Conservation (phyloP, 2,329 filamentous ascomycete genomes). For the Diaporthe sp. region DNA sequence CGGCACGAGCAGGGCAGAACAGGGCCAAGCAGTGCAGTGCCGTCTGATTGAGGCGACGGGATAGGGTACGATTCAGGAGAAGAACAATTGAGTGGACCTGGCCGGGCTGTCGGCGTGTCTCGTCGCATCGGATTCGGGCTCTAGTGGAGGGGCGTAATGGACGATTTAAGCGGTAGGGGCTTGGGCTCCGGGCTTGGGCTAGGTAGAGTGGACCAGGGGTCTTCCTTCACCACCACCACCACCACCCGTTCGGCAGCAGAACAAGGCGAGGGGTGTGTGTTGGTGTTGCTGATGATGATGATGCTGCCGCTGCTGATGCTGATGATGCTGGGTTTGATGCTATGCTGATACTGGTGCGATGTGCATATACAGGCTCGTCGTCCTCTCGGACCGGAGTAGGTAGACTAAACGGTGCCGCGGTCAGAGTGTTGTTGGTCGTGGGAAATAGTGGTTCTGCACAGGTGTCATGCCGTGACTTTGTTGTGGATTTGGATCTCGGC, state of each 20-base stretch:
- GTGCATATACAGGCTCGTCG: not conserved
- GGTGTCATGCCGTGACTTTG: slow-evolving; percentile 3
- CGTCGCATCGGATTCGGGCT: slow-evolving; percentile 38
- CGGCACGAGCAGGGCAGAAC: slow-evolving; percentile 18
- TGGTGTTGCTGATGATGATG: not conserved
- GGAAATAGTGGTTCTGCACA: not conserved
- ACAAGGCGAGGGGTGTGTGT: not conserved
- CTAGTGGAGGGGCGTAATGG: slow-evolving; percentile 36
- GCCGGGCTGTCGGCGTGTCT: slow-evolving; percentile 39
- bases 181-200: slow-evolving; percentile 24
- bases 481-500: slow-evolving; percentile 19
- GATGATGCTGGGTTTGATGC: not conserved
- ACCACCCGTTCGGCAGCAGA: slow-evolving; percentile 25
- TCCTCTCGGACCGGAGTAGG: not conserved
- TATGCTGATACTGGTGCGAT: not conserved
- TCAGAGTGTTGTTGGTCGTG: not conserved
- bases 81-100: slow-evolving; percentile 41
- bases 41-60: slow-evolving; percentile 12
- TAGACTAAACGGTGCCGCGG: not conserved
- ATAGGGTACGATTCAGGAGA: slow-evolving; percentile 41
- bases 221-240: slow-evolving; percentile 8
- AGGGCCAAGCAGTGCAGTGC: not conserved
- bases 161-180: slow-evolving; percentile 31
- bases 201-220: slow-evolving; percentile 34
- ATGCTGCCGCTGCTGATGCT: not conserved